Conservation (phyloP, 768 basidiomycete genomes). For the Boletus pseudo-olivaceus region DNA sequence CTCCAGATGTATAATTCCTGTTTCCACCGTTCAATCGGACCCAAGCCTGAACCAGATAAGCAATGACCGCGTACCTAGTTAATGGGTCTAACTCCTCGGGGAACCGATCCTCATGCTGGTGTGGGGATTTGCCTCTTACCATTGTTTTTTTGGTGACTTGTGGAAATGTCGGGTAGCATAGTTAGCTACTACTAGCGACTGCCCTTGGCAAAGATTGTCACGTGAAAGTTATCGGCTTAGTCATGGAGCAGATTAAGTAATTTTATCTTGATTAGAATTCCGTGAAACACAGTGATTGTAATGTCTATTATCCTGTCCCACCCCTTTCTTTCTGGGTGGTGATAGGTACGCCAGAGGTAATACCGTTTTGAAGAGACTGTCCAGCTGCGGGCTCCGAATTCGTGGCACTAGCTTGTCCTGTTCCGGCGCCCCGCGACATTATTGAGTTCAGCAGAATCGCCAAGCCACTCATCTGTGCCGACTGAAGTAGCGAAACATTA, state of each 20-base stretch:
- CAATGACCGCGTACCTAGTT: too few species aligned
- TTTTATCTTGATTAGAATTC: conserved; percentile 8
- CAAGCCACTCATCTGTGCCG: conserved; percentile 73
- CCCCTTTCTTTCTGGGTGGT: conserved; percentile 18
- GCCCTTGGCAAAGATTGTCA: not conserved
- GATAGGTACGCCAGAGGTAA: conserved; percentile 1
- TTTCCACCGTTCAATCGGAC: too few species aligned
- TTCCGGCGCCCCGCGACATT: conserved; percentile 44
- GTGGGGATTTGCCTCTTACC: not conserved
- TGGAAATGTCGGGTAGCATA: too few species aligned
- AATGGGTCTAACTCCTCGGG: not conserved
- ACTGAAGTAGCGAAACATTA: conserved; percentile 69
- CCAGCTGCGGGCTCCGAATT: conserved; percentile 8
- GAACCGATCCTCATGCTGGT: not conserved
- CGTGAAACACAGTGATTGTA: conserved; percentile 8
- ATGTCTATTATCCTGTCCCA: conserved; percentile 23
- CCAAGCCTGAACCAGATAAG: too few species aligned
- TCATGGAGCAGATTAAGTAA: not conserved
- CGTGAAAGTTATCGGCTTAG: not conserved
- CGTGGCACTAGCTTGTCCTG: conserved; percentile 20
- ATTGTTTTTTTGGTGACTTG: not conserved
- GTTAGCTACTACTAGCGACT: too few species aligned
- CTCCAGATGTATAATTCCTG: too few species aligned
- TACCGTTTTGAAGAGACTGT: conserved; percentile 17
- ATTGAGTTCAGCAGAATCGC: conserved; percentile 69